Base-by-base conservation (phyloP, 2,329 filamentous ascomycete species). In the Calonectria leucothoes region DNA sequence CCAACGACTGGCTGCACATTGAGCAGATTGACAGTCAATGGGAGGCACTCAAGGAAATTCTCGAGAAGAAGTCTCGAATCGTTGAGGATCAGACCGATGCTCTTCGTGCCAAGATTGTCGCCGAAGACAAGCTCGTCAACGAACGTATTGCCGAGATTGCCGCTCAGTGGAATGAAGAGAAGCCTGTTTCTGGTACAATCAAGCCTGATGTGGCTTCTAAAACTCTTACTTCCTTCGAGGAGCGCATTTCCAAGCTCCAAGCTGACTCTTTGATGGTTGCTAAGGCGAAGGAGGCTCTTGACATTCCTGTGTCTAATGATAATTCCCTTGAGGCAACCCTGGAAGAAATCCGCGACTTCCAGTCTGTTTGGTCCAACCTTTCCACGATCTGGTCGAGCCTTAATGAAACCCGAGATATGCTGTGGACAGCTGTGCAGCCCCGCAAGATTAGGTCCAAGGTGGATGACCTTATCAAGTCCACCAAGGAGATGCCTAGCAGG, bases 311-410 rank as follows among this genome's bases (percentile, higher is more conserved):
- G 3, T 94, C 92, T 69, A 88, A 93, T 0, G 95, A 98, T 78
- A 94, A 94, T 66, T 92, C 93, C n/a, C 91, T 99, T 27, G 89
- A 91, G n/a, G 91, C 93, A 31, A 94, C 98, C 11, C 89, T 98
- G 20, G 96, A 98, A 83, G 97, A 99, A 85, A 95, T 99, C 3
- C 95, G 98, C 75, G 97, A 99, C 84, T 99, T 99, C 87, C 98
- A 98, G 86, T 98, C 96, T 25, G 97, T 99, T 12, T 99, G 97
- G 97, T 94, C 96, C 37, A 96, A 94, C 63, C 88, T 99, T 64
- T 96, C 95, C 29, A 98, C 96, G 7, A 98, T 99, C 75, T 99
- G 97, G 97, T 94, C 95, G 83, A 98, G 94, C 82, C 88, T 99
- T 73, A 97, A 98, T 81, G 96, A 98, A 81, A 93, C 98, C 20